Base-by-base conservation (phyloP, 2,329 filamentous ascomycete species). In the Chaetothyriales sp. region DNA sequence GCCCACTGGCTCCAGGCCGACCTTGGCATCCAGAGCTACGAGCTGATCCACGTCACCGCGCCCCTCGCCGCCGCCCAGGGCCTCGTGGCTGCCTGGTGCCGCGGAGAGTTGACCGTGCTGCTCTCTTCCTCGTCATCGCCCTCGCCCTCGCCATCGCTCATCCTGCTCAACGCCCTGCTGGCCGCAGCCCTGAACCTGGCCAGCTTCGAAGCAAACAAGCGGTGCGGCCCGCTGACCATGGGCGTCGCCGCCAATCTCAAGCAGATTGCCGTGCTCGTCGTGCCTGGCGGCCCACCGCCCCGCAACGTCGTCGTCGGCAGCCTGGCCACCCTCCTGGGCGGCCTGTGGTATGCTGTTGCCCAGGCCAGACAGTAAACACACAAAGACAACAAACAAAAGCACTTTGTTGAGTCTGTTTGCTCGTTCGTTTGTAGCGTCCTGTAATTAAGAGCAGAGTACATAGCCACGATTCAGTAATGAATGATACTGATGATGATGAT, bases 1-100 rank as follows among this genome's bases (percentile, higher is more conserved):
- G 81, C 79, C 37, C 82, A 82, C 66, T 74, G 77, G 60, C 73
- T 82, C 60, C 80, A 82, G 76, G 82, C 79, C 7, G 78, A 78
- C 29, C 70, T 82, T 25, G 71, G 73, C 18, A 72, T 82, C 2
- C 74, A 76, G 0, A 73, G 78, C 1, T 69, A 81, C 55, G 80
- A 83, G 61, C 72, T 81, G 18, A 72, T 82, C n/a, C 70, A 78
- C 60, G 74, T 77, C 63, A 78, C 82, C 76, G 79, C 77, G 10
- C 80, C 78, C 1, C 70, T 82, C 7, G 79, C 80, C 9, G 76
- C 73, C 43, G 60, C 74, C 40, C 77, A 81, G 64, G 76, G 76
- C 15, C 59, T 80, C 45, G 61, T 73, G 44, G 78, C 73, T 64
- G 74, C 77, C 18, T 66, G 69, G 50, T 66, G 72, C 28, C 74